Conservation (phyloP, 2,329 filamentous ascomycete genomes). For the Fusarium ramigenum region DNA sequence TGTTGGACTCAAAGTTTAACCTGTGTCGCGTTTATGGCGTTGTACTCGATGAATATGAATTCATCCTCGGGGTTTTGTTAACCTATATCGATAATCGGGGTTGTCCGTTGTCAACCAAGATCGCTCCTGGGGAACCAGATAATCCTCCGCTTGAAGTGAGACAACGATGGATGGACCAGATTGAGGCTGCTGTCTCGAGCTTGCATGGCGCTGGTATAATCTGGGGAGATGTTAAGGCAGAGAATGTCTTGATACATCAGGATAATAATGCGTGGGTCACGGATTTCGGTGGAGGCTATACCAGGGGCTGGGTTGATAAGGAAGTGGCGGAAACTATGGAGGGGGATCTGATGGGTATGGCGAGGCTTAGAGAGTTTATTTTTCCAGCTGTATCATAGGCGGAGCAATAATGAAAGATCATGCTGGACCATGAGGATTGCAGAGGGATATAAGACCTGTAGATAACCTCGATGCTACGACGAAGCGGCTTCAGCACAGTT, state of each 20-base stretch:
- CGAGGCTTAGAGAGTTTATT: neutral
- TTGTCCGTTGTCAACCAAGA: neutral
- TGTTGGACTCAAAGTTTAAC: slow-evolving; percentile 12
- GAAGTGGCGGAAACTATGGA: neutral
- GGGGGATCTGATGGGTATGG: neutral
- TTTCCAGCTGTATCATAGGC: neutral
- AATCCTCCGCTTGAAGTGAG: slow-evolving; percentile 2
- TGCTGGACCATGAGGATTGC: fast-evolving
- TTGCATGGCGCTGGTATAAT: fast-evolving
- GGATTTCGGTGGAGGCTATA: slow-evolving; percentile 3
- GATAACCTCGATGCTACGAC: neutral
- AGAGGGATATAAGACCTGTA: fast-evolving
- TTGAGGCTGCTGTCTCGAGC: neutral
- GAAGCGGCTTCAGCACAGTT: neutral
- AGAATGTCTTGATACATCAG: neutral
- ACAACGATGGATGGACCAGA: slow-evolving; percentile 20
- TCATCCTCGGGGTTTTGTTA: slow-evolving; percentile 26
- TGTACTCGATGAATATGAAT: slow-evolving; percentile 21
- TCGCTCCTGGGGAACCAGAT: neutral
- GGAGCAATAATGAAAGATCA: fast-evolving
- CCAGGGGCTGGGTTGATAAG: neutral
- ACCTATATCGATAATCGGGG: slow-evolving; percentile 7
- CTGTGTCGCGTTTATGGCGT: slow-evolving; percentile 34
- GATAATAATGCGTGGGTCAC: neutral
- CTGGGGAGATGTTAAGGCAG: neutral